phyloP scores from a whole-genome alignment of 805 yeast species.

The Sugiyamaella qingdaonensis region DNA sequence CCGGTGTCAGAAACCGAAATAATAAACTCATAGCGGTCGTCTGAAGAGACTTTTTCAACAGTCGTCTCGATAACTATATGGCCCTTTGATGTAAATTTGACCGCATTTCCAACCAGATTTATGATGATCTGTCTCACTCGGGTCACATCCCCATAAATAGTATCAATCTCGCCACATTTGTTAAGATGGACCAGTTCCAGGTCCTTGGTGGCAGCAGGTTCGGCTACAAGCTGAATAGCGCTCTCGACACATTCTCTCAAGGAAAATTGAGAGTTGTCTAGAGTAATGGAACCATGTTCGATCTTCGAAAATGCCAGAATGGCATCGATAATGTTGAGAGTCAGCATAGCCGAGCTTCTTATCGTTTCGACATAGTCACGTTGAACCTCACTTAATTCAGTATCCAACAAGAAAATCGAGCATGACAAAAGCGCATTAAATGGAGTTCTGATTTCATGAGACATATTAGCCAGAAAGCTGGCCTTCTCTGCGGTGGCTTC shows the following conservation, averaged over 20 bases:
- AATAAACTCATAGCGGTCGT: conserved; percentile 38
- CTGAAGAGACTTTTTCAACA: conserved; percentile 31
- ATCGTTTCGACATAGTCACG: conserved; percentile 51
- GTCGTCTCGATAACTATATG: conserved; percentile 37
- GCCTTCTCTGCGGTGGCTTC: conserved; percentile 54
- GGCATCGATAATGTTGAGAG: conserved; percentile 50
- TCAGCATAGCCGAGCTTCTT: conserved; percentile 46
- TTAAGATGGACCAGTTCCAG: conserved; percentile 45
- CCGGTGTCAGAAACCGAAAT: conserved; percentile 49
- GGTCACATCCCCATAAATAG: conserved; percentile 46
- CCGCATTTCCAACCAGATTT: conserved; percentile 51
- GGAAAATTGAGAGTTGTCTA: conserved; percentile 43
- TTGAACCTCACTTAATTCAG: conserved; percentile 42
- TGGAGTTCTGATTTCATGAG: conserved; percentile 55
- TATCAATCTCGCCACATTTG: conserved; percentile 37
- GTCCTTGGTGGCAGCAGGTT: conserved; percentile 42
- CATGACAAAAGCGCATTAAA: conserved; percentile 45
- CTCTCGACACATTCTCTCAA: conserved; percentile 44
- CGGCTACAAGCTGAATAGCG: conserved; percentile 46
- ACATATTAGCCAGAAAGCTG: conserved; percentile 51
- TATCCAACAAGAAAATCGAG: conserved; percentile 37
- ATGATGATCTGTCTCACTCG: conserved; percentile 49
- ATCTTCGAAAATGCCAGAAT: conserved; percentile 52
- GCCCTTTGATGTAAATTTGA: conserved; percentile 46
- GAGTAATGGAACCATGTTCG: conserved; percentile 49